These are phyloP conservation scores for Podila epicladia DNA, from an alignment of 192 early-diverging fungal species.

Conservation along the genomic window DNA sequence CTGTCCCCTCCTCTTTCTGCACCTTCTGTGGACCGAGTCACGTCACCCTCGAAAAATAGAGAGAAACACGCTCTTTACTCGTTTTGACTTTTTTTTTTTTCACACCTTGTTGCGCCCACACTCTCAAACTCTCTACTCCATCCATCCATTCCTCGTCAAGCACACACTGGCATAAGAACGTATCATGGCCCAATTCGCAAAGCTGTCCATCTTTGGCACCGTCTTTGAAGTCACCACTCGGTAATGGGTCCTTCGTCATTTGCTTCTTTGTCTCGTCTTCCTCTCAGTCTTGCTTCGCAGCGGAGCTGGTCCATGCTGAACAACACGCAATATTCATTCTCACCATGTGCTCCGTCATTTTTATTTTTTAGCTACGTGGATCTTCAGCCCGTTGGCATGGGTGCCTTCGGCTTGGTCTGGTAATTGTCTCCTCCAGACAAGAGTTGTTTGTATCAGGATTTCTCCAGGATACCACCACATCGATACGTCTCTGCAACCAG, in stretches of 20 bases:
- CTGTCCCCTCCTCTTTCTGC: no score
- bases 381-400: slow-evolving; percentile 96
- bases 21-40: not conserved
- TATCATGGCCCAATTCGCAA: slow-evolving; percentile 73
- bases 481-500: no score
- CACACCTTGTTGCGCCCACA: slow-evolving; percentile 2
- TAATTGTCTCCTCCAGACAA: slow-evolving; percentile 43
- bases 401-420: slow-evolving; percentile 98
- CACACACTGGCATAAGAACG: no score
- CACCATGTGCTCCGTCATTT: not conserved
- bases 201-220: slow-evolving; percentile 84
- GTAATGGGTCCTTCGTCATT: slow-evolving; percentile 19
- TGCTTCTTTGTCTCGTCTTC: no score
- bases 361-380: slow-evolving; percentile 78
- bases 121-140: not conserved
- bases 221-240: slow-evolving; percentile 85
- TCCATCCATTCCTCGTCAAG: not conserved
- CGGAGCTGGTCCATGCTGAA: not conserved
- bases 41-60: not conserved
- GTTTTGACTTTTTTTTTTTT: not conserved
- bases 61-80: not conserved
- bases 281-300: no score
- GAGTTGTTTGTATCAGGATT: not conserved
- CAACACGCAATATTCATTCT: not conserved
- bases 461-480: not conserved